These are phyloP conservation scores for Lepidium sativum DNA, from an alignment of 345 rosid species.

Conservation along the genomic window DNA sequence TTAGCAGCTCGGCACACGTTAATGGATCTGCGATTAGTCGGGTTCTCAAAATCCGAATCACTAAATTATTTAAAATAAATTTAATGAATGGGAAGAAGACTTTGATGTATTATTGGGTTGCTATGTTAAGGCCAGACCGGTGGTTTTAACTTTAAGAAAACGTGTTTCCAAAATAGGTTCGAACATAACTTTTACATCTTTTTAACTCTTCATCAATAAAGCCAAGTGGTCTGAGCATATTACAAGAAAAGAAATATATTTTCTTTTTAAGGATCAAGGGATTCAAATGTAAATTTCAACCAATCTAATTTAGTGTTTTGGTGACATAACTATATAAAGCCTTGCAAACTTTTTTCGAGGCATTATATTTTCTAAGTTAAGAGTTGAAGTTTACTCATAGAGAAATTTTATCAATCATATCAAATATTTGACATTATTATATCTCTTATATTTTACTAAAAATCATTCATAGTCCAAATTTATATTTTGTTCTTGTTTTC, in stretches of 20 bases:
- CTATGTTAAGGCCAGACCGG: slow-evolving; percentile 25
- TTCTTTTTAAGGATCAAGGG: not conserved
- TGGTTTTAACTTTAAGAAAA: slow-evolving; percentile 24
- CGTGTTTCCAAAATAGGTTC: slow-evolving; percentile 17
- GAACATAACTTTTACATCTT: slow-evolving; percentile 19
- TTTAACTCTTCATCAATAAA: slow-evolving; percentile 21
- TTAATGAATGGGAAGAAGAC: not conserved
- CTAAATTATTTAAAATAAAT: too few species aligned
- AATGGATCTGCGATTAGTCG: too few species aligned
- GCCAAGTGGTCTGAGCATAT: slow-evolving; percentile 24
- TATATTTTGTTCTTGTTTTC: not conserved
- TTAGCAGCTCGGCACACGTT: too few species aligned
- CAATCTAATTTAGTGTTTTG: not conserved
- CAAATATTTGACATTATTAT: not conserved
- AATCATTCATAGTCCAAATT: not conserved
- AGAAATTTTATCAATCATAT: not conserved
- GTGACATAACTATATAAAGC: not conserved
- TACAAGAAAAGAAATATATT: slow-evolving; percentile 14
- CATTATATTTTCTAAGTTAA: not conserved
- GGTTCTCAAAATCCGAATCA: too few species aligned
- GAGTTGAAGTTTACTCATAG: not conserved
- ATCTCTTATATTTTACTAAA: not conserved
- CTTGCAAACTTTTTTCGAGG: not conserved
- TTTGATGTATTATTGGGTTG: slow-evolving; percentile 12
- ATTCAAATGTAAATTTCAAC: not conserved